Evolutionary conservation across 208 protist species (phyloP), one percentile per base, ranked within the genome.

Genomic region (Porcisia deanei): DNA sequence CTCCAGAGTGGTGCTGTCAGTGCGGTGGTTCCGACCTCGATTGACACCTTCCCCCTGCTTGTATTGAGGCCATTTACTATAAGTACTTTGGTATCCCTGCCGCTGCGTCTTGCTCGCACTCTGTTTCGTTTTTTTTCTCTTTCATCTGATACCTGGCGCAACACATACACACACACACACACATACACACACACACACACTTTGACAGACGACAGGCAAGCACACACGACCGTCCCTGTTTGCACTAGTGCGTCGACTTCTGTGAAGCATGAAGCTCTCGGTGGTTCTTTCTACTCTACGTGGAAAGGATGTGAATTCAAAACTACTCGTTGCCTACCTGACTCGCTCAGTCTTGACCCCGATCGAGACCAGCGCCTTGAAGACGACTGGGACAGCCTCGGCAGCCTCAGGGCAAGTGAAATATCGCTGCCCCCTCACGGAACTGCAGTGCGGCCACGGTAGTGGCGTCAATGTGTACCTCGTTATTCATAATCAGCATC

Each of bases 401-500:
- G 41, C 43, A 2, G 52, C 16, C 8, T 25, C 67, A 43, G 70
- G 25, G 34, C n/a, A 34, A 20, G 37, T 34, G n/a, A 65, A 34
- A 25, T 77, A 82, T 59, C 64, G 71, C 34, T 77, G 72, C 52
- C 52, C 72, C 20, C 57, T 55, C 43, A 45, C 16, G 22, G 72
- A 75, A 12, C 57, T 73, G 18, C 54, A 55, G 9, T 79, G 80
- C 45, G 74, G 74, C 52, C 57, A 81, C 61, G 71, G 74, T 18
- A 30, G 63, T 41, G 61, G 68, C 22, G 69, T 89, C 1, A 73
- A 89, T 43, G 82, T 94, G 3, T 84, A 87, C 71, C 61, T 94
- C 18, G 68, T 65, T 16, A 71, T 94, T n/a, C 73, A 92, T 72
- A 86, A 91, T 58, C 73, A 69, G 59, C 66, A 73, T 39, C 89